These are phyloP conservation scores for Malassezia furfur DNA, from an alignment of 1,284 basidiomycete genomes.

Conservation along the genomic window DNA sequence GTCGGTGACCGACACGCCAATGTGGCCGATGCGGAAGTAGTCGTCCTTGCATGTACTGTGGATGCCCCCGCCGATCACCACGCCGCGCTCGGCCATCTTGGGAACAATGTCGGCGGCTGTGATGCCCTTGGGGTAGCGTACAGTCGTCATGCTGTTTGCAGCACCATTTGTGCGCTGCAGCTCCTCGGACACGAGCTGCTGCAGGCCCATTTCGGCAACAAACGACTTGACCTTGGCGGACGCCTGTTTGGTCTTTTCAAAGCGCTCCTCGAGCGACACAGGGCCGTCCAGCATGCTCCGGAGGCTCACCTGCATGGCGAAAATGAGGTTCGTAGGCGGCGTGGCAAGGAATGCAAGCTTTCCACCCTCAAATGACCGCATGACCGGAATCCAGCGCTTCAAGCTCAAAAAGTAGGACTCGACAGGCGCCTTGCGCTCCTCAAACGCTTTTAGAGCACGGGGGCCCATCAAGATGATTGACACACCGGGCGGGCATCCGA, in stretches of 20 bases:
- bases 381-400: conserved; percentile 45
- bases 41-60: conserved; percentile 75
- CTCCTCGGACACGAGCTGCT: conserved; percentile 41
- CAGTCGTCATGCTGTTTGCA: conserved; percentile 47
- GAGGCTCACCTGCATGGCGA: conserved; percentile 75
- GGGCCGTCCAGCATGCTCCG: conserved; percentile 58
- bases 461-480: conserved; percentile 74
- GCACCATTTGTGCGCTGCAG: conserved; percentile 30
- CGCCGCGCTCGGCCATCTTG: conserved; percentile 58
- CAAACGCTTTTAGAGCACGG: conserved; percentile 67
- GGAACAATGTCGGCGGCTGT: conserved; percentile 34
- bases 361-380: conserved; percentile 46
- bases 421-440: conserved; percentile 62
- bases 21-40: conserved; percentile 58
- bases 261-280: conserved; percentile 65
- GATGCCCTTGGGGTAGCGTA: conserved; percentile 40
- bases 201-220: conserved; percentile 61
- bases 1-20: conserved; percentile 70
- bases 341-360: conserved; percentile 42
- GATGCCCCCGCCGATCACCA: conserved; percentile 81
- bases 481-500: conserved; percentile 87
- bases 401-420: conserved; percentile 71
- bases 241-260: conserved; percentile 65
- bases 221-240: conserved; percentile 66
- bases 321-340: conserved; percentile 77